Percentiles rank a stretch among this genome's conserved stretches.
These are phyloP conservation scores for Eucalyptus paniculata DNA, from an alignment of 345 rosid genomes.

Conservation along the genomic window DNA sequence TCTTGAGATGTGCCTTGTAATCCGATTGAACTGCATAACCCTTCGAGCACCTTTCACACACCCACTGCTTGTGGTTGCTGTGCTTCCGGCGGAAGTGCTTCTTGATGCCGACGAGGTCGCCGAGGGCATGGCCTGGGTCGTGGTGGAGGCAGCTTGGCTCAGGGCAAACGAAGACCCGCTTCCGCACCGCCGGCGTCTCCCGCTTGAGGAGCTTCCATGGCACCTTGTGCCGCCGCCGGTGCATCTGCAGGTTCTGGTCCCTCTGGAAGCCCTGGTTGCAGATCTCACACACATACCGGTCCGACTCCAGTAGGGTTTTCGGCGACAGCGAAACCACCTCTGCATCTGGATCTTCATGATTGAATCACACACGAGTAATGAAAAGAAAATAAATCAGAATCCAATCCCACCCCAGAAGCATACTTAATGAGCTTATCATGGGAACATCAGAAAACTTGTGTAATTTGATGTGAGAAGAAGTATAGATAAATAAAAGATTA, in stretches of 20 bases:
- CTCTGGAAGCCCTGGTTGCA: slow-evolving; percentile 97
- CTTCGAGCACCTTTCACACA: slow-evolving; percentile 81
- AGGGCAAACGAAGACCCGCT: slow-evolving; percentile 88
- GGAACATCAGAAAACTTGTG: background rate
- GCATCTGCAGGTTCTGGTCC: slow-evolving; percentile 98
- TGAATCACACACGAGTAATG: background rate
- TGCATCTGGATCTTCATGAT: slow-evolving; percentile 79
- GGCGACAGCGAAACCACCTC: slow-evolving; percentile 89
- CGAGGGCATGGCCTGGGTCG: slow-evolving; percentile 89
- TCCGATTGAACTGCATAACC: slow-evolving; percentile 98
- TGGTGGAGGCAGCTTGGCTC: slow-evolving; percentile 92
- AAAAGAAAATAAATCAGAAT: background rate
- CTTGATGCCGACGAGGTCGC: slow-evolving; percentile 97
- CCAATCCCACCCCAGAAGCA: background rate
- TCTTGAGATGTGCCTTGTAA: slow-evolving; percentile 93
- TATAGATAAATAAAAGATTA: background rate
- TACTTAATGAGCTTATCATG: background rate
- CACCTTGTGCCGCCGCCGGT: slow-evolving; percentile 86
- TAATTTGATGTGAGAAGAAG: background rate
- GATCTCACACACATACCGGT: slow-evolving; percentile 92
- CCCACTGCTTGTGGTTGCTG: slow-evolving; percentile 88
- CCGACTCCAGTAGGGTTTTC: slow-evolving; percentile 81
- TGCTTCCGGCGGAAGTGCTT: slow-evolving; percentile 90
- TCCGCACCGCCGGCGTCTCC: slow-evolving; percentile 52
- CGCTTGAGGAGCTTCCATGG: slow-evolving; percentile 96